A percentile compares a stretch with the other conserved stretches of the same genome.
These are phyloP conservation scores for Podila epicladia DNA, from an alignment of 192 early-diverging fungal species.

Conservation along the genomic window DNA sequence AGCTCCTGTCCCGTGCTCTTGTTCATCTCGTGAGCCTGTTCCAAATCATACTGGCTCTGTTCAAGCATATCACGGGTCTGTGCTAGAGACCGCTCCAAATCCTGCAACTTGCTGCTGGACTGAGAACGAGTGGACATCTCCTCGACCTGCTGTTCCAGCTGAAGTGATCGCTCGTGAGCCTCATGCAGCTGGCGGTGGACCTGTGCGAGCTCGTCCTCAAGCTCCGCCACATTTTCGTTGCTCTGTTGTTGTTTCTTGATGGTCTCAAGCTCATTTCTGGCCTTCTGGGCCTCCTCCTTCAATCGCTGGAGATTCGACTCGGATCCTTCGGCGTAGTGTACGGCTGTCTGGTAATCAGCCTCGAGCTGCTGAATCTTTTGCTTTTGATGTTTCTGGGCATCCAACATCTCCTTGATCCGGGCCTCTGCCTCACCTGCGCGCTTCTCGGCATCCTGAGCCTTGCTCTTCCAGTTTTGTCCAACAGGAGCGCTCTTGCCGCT, in stretches of 20 bases:
- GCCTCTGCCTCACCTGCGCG: constrained; percentile 28
- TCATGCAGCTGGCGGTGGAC: constrained; percentile 32
- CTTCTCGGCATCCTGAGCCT: constrained; percentile 25
- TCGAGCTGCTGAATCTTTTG: constrained; percentile 51
- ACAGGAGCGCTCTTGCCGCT: not conserved
- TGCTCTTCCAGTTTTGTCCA: not conserved
- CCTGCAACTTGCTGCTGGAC: constrained; percentile 3
- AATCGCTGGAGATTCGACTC: constrained; percentile 43
- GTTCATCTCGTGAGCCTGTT: constrained; percentile 42
- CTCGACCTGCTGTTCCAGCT: constrained; percentile 18
- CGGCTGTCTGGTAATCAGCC: constrained; percentile 53
- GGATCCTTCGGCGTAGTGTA: constrained; percentile 40
- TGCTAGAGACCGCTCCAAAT: constrained; percentile 17
- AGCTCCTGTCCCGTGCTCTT: constrained; percentile 37
- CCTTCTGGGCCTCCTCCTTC: constrained; percentile 32
- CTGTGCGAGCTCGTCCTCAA: constrained; percentile 33
- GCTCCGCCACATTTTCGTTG: constrained; percentile 1
- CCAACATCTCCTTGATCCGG: constrained; percentile 15
- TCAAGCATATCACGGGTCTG: constrained; percentile 17
- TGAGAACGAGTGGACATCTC: constrained; percentile 3
- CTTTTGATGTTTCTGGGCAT: constrained; percentile 8
- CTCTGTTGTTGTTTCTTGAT: not conserved
- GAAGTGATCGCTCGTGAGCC: constrained; percentile 10
- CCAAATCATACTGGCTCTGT: constrained; percentile 20
- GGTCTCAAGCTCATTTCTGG: constrained; percentile 16